Evolutionary conservation across 2,329 filamentous ascomycete genomes (phyloP).

Genomic region (Botrytis pseudocinerea): DNA sequence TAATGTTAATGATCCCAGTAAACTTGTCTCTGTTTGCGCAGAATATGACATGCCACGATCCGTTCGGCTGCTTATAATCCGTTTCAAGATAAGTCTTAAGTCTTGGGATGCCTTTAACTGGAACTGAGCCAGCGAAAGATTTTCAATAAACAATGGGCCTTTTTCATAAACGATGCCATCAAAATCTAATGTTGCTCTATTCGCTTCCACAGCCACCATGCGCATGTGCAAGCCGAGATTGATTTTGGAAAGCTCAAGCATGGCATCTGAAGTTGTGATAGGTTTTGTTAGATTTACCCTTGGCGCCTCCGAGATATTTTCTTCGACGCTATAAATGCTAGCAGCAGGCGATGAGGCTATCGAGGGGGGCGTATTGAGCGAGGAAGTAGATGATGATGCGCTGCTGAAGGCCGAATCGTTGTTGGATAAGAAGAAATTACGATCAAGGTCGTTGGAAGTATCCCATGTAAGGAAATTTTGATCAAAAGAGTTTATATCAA

Average conservation of each 20-base stretch:
- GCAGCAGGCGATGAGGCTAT: neutral
- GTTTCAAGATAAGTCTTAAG: neutral
- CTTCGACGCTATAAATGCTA: neutral
- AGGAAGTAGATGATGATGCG: neutral
- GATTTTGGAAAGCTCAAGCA: neutral
- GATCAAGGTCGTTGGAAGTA: neutral
- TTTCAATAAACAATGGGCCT: neutral
- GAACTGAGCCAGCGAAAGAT: neutral
- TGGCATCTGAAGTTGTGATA: neutral
- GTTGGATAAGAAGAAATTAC: neutral
- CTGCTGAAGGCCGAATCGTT: neutral
- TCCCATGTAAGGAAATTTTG: neutral
- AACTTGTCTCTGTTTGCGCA: neutral
- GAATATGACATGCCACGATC: neutral
- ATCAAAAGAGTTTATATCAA: neutral
- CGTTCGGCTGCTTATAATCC: neutral
- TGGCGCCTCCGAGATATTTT: neutral
- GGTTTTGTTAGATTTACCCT: neutral
- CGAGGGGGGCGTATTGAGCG: neutral
- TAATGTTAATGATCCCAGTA: neutral
- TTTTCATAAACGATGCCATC: neutral
- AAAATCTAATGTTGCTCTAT: neutral
- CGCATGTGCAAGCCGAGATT: neutral
- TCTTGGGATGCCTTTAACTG: neutral
- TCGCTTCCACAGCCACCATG: neutral